phyloP scores from a whole-genome alignment of 2,329 filamentous ascomycete species.

The Talaromyces sp. region DNA sequence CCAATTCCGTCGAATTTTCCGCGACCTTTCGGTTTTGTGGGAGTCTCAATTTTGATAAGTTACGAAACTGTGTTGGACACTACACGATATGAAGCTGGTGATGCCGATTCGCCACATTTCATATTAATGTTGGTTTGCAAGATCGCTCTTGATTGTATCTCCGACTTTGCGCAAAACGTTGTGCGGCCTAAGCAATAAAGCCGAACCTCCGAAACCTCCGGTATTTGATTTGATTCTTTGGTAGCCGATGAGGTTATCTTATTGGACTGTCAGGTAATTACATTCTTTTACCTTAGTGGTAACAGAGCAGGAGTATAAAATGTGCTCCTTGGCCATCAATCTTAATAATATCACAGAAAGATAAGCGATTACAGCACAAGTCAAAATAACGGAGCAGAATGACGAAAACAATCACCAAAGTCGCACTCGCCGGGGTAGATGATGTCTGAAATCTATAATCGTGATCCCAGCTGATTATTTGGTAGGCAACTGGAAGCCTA shows the following conservation, averaged over 20 bases:
- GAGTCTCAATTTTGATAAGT: background rate
- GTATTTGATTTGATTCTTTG: background rate
- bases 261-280: background rate
- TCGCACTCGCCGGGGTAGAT: constrained; percentile 13
- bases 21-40: background rate
- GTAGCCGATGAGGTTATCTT: background rate
- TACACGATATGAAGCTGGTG: background rate
- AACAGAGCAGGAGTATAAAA: background rate
- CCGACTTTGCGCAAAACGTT: background rate
- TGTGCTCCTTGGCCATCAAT: background rate
- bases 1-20: background rate
- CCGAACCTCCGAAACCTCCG: background rate
- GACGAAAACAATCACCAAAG: constrained; percentile 10
- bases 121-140: background rate
- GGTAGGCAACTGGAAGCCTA: constrained; percentile 8
- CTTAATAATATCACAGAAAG: background rate
- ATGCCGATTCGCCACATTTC: background rate
- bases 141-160: background rate
- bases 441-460: background rate
- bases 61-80: background rate
- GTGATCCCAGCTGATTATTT: background rate
- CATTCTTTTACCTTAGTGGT: background rate
- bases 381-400: background rate
- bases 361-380: background rate
- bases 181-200: background rate